Evolutionary conservation across 768 basidiomycete genomes (phyloP).

Genomic region (Tylopilus rubrobrunneus): DNA sequence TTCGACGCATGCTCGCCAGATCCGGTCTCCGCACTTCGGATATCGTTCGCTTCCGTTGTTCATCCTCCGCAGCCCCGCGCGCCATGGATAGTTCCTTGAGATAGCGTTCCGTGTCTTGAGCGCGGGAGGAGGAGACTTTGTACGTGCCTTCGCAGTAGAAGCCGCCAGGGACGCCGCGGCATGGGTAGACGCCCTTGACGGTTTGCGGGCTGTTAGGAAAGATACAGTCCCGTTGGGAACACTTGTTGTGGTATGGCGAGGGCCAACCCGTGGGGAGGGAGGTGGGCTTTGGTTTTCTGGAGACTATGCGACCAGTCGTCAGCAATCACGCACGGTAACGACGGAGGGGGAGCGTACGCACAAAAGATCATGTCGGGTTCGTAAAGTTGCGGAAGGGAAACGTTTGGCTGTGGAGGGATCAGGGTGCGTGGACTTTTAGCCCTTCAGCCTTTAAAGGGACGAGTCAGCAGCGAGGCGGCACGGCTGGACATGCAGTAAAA

Average conservation of each 20-base stretch:
- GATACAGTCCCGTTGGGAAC: slow-evolving; percentile 31
- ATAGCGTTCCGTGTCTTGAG: slow-evolving; percentile 32
- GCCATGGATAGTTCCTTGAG: slow-evolving; percentile 24
- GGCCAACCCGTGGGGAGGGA: slow-evolving; percentile 33
- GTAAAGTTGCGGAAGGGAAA: slow-evolving; percentile 11
- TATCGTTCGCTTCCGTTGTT: slow-evolving; percentile 27
- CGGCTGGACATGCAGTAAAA: slow-evolving; percentile 29
- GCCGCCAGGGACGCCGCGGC: slow-evolving; percentile 32
- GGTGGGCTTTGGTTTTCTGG: slow-evolving; percentile 27
- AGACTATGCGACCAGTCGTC: slow-evolving; percentile 16
- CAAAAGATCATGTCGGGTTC: slow-evolving; percentile 25
- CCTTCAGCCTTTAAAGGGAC: slow-evolving; percentile 9
- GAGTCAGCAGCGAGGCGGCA: slow-evolving; percentile 13
- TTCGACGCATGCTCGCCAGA: slow-evolving; percentile 10
- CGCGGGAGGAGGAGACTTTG: slow-evolving; percentile 31
- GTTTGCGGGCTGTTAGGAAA: slow-evolving; percentile 30
- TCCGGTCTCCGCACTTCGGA: slow-evolving; percentile 28
- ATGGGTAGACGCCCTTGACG: slow-evolving; percentile 30
- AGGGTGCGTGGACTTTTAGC: slow-evolving; percentile 10
- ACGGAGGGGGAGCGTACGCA: slow-evolving; percentile 11
- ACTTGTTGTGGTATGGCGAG: slow-evolving; percentile 36
- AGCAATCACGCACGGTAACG: background rate
- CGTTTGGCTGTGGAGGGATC: background rate
- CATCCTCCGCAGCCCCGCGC: slow-evolving; percentile 25
- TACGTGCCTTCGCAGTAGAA: slow-evolving; percentile 35